Conservation (phyloP, 768 basidiomycete species). For the Symmetrospora coprosmae region DNA sequence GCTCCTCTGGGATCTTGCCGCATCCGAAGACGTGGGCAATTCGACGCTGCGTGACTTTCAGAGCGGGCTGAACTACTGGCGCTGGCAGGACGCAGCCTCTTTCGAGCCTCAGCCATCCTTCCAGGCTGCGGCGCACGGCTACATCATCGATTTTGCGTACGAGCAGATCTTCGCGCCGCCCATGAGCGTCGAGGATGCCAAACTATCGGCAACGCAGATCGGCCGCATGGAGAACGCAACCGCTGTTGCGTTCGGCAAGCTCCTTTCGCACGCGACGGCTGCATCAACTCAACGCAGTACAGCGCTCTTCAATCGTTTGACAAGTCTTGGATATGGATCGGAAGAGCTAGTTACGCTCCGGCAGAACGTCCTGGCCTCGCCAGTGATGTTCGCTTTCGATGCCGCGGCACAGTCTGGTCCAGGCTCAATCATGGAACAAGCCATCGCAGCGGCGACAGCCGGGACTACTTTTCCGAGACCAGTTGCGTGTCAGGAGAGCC, state of each 20-base stretch:
- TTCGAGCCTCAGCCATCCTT: neutral
- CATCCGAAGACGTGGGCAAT: neutral
- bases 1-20: conserved; percentile 1
- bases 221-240: neutral
- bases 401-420: neutral
- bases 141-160: conserved; percentile 10
- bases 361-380: neutral
- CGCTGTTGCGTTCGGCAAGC: neutral
- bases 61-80: conserved; percentile 5
- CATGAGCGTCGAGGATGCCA: neutral
- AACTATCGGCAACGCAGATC: neutral
- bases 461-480: conserved; percentile 12
- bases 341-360: neutral
- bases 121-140: conserved; percentile 3
- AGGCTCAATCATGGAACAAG: neutral
- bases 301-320: neutral
- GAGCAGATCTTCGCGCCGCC: neutral
- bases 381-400: conserved; percentile 12
- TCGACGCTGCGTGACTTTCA: neutral
- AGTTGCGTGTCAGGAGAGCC: neutral
- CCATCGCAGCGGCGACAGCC: neutral
- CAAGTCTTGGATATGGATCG: neutral
- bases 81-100: conserved; percentile 4
- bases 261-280: neutral
- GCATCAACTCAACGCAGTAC: conserved; percentile 12